Evolutionary conservation across 1,284 basidiomycete genomes (phyloP).

Genomic region (Laetiporus sulphureus): DNA sequence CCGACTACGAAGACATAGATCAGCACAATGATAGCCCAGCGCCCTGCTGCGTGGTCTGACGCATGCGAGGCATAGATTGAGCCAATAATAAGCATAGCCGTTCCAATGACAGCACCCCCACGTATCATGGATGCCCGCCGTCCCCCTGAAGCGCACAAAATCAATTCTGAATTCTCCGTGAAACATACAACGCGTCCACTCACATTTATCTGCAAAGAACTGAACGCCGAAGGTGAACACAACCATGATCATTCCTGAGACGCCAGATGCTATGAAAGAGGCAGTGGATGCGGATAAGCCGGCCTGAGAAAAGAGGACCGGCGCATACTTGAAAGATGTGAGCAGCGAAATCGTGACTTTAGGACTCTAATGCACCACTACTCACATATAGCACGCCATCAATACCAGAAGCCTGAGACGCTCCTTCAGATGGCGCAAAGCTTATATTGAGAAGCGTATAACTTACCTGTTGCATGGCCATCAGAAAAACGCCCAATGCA

Average conservation of each 20-base stretch:
- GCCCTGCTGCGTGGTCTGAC: slow-evolving; percentile 23
- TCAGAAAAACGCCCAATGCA: slow-evolving; percentile 38
- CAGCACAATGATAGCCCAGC: slow-evolving; percentile 39
- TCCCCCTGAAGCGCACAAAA: slow-evolving; percentile 26
- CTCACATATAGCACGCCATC: slow-evolving; percentile 31
- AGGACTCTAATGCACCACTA: neutral
- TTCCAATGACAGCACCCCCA: slow-evolving; percentile 35
- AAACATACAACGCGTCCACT: slow-evolving; percentile 3
- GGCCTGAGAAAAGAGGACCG: slow-evolving; percentile 43
- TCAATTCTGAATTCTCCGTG: neutral
- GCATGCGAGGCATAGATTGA: slow-evolving; percentile 35
- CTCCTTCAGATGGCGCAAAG: neutral
- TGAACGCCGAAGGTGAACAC: slow-evolving; percentile 35
- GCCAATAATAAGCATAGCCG: slow-evolving; percentile 34
- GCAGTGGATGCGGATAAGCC: slow-evolving; percentile 38
- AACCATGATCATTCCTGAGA: slow-evolving; percentile 44
- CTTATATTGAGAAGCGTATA: neutral
- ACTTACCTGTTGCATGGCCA: slow-evolving; percentile 36
- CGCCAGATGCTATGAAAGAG: slow-evolving; percentile 45
- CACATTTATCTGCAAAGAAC: slow-evolving; percentile 36
- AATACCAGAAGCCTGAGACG: slow-evolving; percentile 25
- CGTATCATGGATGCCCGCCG: slow-evolving; percentile 38
- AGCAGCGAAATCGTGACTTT: neutral
- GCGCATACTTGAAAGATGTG: slow-evolving; percentile 37
- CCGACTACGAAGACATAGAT: slow-evolving; percentile 40